These are phyloP conservation scores for Corymbia citriodora DNA, from an alignment of 441 rosid species.

Conservation along the genomic window DNA sequence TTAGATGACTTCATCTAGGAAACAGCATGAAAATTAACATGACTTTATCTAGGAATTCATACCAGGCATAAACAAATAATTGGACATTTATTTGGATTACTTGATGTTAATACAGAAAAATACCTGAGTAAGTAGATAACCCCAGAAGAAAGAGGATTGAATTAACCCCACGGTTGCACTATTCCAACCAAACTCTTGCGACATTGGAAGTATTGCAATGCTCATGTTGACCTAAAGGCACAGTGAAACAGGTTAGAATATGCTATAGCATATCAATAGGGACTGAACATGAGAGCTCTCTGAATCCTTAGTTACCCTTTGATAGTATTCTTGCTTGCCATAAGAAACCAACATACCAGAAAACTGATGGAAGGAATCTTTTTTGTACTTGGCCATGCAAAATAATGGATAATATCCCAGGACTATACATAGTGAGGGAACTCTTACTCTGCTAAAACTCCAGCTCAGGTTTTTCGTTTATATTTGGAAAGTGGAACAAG, in stretches of 20 bases:
- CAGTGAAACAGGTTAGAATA: background rate
- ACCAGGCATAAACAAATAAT: background rate
- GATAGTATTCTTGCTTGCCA: background rate
- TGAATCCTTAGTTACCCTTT: background rate
- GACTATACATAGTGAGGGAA: background rate
- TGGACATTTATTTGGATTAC: background rate
- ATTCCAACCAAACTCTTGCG: slow-evolving; percentile 89
- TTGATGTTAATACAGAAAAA: background rate
- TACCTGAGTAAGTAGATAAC: slow-evolving; percentile 95
- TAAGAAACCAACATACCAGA: background rate
- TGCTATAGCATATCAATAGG: background rate
- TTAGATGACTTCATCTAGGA: background rate
- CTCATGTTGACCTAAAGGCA: slow-evolving; percentile 90
- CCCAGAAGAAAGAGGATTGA: slow-evolving; percentile 99
- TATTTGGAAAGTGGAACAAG: background rate
- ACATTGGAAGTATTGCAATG: slow-evolving; percentile 99
- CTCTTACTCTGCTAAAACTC: background rate
- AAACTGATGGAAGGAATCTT: background rate
- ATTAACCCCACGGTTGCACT: slow-evolving; percentile 97
- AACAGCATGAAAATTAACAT: background rate
- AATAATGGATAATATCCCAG: background rate
- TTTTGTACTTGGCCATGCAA: background rate
- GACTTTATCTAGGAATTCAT: background rate
- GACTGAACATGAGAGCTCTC: background rate
- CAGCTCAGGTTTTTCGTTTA: background rate